phyloP scores from a whole-genome alignment of 306 rosid genomes.

The Acacia acuminata region DNA sequence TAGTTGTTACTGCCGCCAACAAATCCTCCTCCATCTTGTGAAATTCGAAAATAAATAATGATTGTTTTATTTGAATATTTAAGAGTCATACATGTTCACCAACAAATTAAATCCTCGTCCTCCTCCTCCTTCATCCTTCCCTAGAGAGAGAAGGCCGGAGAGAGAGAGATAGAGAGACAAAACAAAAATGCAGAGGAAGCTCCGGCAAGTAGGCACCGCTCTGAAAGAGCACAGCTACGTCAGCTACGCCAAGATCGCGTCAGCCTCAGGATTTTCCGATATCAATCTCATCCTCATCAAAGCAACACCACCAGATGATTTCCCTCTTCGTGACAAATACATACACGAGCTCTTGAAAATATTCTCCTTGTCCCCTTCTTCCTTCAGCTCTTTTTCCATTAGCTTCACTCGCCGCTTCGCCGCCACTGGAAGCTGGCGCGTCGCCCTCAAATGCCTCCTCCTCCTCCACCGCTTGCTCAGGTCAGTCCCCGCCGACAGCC shows the following conservation, averaged over 20 bases:
- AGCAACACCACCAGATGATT: slow-evolving; percentile 71
- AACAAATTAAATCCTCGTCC: neutral
- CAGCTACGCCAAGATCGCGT: slow-evolving; percentile 69
- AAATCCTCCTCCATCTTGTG: neutral
- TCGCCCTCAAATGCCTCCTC: slow-evolving; percentile 79
- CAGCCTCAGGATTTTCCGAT: slow-evolving; percentile 55
- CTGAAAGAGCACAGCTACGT: slow-evolving; percentile 56
- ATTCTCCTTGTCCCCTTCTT: slow-evolving; percentile 64
- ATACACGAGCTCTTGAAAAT: slow-evolving; percentile 55
- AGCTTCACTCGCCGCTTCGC: slow-evolving; percentile 71
- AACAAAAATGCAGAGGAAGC: slow-evolving; percentile 47
- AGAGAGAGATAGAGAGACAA: neutral
- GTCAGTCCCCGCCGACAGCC: slow-evolving; percentile 45
- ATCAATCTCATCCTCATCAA: slow-evolving; percentile 58
- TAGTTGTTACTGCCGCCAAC: too few species aligned
- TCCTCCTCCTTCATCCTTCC: neutral
- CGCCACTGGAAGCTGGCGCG: slow-evolving; percentile 65
- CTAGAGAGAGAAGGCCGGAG: too few species aligned
- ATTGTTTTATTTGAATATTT: neutral
- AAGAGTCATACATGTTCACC: neutral
- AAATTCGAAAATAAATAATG: too few species aligned
- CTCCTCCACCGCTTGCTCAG: slow-evolving; percentile 83
- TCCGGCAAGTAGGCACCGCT: slow-evolving; percentile 47
- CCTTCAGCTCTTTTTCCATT: slow-evolving; percentile 49
- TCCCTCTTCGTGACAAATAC: slow-evolving; percentile 62